phyloP scores from a whole-genome alignment of 805 yeast species.

The Maudiozyma barnettii region DNA sequence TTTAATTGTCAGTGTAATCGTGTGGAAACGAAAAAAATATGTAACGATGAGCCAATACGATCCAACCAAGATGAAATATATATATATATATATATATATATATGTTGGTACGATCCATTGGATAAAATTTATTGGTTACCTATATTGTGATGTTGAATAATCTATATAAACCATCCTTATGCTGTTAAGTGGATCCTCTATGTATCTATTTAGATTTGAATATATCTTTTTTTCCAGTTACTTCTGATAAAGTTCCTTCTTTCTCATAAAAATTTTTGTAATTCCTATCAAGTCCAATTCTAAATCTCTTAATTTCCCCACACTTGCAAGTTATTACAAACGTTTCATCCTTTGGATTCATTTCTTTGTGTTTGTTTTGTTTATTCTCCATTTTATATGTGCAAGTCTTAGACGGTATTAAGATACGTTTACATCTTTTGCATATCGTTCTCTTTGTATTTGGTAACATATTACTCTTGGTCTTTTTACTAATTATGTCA shows the following conservation, averaged over 20 bases:
- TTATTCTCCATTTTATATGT: neutral
- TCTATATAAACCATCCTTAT: too few species aligned
- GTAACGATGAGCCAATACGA: too few species aligned
- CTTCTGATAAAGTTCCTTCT: constrained; percentile 11
- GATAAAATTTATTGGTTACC: too few species aligned
- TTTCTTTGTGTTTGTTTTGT: constrained; percentile 6
- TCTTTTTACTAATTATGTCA: constrained; percentile 55
- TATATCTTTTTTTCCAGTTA: neutral
- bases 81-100: too few species aligned
- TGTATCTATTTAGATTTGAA: neutral
- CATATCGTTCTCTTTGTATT: constrained; percentile 58
- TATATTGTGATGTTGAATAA: too few species aligned
- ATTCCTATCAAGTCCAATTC: constrained; percentile 47
- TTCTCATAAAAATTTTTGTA: constrained; percentile 28
- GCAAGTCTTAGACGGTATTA: constrained; percentile 38
- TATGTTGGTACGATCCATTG: too few species aligned
- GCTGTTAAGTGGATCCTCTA: too few species aligned
- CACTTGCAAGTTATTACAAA: constrained; percentile 47
- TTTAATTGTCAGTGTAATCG: too few species aligned
- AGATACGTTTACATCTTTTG: constrained; percentile 49
- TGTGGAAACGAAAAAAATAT: too few species aligned
- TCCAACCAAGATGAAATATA: too few species aligned
- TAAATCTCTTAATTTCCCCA: constrained; percentile 44
- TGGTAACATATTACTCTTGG: constrained; percentile 57
- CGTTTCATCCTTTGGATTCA: constrained; percentile 37